phyloP scores from a whole-genome alignment of 78 protist species.

The Protostelium mycophagum region DNA sequence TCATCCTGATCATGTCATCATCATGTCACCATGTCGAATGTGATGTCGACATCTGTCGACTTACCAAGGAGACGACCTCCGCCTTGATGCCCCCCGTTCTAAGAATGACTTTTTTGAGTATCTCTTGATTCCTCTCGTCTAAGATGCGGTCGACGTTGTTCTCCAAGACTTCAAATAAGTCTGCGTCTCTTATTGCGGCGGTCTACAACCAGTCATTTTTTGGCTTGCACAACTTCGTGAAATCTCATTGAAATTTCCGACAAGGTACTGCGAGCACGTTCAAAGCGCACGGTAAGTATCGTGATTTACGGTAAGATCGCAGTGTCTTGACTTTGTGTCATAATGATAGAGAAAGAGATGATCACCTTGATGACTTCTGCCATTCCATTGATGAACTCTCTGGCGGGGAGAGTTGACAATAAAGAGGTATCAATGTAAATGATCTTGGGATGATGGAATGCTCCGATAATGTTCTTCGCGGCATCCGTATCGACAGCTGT shows the following conservation, averaged over 20 bases:
- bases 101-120: constrained; percentile 14
- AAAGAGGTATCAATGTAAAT: constrained; percentile 37
- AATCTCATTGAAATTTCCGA: no score
- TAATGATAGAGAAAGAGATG: neutral
- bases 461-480: constrained; percentile 83
- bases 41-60: neutral
- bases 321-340: neutral
- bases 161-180: constrained; percentile 38
- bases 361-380: constrained; percentile 57
- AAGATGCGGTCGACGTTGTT: constrained; percentile 13
- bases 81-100: constrained; percentile 50
- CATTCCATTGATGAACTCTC: constrained; percentile 65
- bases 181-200: constrained; percentile 52
- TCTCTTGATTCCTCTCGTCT: constrained; percentile 12
- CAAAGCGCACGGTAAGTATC: no score
- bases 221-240: no score
- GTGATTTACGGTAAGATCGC: no score
- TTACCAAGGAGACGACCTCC: constrained; percentile 11
- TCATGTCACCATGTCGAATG: constrained; percentile 34
- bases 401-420: constrained; percentile 39
- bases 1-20: constrained; percentile 39
- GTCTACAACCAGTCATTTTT: no score
- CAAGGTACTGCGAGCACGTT: no score
- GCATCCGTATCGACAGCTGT: constrained; percentile 57
- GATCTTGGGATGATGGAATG: constrained; percentile 77